phyloP scores from a whole-genome alignment of 768 basidiomycete species.

The Russula sp. region DNA sequence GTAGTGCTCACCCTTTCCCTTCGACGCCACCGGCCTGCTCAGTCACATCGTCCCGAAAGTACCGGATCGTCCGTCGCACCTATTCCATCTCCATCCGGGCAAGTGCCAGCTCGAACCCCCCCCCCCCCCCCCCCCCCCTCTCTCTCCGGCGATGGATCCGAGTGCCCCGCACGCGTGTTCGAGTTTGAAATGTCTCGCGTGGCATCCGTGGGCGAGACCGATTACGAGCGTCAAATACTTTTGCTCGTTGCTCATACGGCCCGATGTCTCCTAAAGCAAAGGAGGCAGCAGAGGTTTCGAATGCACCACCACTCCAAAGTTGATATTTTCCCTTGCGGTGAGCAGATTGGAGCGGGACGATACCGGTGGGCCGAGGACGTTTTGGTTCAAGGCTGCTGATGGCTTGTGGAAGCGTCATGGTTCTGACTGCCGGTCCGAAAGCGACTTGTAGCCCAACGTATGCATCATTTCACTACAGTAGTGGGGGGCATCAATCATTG shows the following conservation, averaged over 20 bases:
- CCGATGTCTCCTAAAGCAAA: neutral
- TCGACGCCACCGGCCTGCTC: neutral
- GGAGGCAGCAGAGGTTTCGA: neutral
- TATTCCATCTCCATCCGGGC: neutral
- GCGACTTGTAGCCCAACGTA: too few relatives aligned
- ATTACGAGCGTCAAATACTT: neutral
- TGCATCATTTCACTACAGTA: neutral
- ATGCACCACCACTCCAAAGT: neutral
- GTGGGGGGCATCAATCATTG: neutral
- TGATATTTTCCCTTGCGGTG: neutral
- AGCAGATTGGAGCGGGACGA: neutral
- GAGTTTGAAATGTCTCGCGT: too few relatives aligned
- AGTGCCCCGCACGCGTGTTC: neutral
- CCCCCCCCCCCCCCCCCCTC: too few relatives aligned
- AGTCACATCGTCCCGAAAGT: neutral
- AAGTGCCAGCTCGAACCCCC: neutral
- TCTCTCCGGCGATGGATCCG: neutral
- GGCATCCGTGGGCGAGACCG: neutral
- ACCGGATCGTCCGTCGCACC: constrained; percentile 8
- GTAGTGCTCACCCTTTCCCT: neutral
- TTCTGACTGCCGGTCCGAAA: neutral
- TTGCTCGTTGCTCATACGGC: neutral
- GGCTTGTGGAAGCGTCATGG: too few relatives aligned
- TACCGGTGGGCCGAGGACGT: neutral
- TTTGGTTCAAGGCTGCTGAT: too few relatives aligned